Base-by-base conservation (phyloP, 345 rosid genomes). In the Arabidopsis suecica region DNA sequence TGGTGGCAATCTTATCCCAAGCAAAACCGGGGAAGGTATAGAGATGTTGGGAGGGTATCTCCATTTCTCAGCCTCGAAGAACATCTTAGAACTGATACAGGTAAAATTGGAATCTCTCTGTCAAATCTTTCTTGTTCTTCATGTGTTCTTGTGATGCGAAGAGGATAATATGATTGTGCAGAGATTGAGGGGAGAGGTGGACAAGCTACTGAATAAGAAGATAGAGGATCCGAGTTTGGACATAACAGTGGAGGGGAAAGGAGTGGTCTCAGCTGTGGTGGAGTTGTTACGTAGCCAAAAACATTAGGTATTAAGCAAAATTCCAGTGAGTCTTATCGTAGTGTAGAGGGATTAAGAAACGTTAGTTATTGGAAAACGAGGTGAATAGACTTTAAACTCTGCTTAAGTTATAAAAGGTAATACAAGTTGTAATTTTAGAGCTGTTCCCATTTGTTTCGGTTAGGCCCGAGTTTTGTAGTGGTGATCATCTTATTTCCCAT, bases 31-130 rank as follows among this genome's bases (percentile, higher is more conserved):
- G 75, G 88, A 88, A 75, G 96, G 92, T 33, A 94, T 94, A 74
- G 98, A 94, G 84, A 94, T 94, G 97, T 87, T 94, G 63, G 96
- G 88, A 44, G 98, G 97, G 37, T 94, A 94, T 85, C 97, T 94
- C 65, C 97, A 94, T 81, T 94, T 94, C 83, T 91, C 96, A 32
- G 90, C 98, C 30, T 87, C 98, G 0, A 91, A 79, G 79, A 91
- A 84, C 33, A 89, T 91, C 6, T 64, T 91, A 77, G 87, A 94
- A 56, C 84, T 94, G 77, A 94, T 94, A 63, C 80, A 44, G 92
- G 98, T 90, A 83, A 78, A 40, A 0, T 48, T 75, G 45, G 44
- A 13, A 25, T 49, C 1, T 23, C 16, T 78, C 16, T 71, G 9
- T 78, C 48, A 47, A 9, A 62, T 18, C 9, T 48, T 49, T 30